Evolutionary conservation across 2,329 filamentous ascomycete genomes (phyloP).

Genomic region (Fusarium citri): DNA sequence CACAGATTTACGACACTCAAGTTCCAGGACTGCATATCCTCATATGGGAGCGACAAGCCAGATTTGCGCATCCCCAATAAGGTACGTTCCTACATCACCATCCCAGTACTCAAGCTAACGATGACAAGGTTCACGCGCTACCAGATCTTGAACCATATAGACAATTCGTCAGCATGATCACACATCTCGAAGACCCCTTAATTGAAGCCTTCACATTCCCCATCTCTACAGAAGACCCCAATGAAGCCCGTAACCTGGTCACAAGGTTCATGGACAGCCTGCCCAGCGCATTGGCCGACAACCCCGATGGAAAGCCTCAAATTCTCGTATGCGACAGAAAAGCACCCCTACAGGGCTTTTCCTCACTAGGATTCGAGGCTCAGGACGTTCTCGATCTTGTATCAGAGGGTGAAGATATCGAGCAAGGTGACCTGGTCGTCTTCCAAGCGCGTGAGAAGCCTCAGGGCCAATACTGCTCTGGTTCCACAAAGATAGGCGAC

Average conservation of each 20-base stretch:
- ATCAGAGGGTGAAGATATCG: conserved; percentile 57
- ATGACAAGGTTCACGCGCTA: conserved; percentile 69
- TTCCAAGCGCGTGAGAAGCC: conserved; percentile 79
- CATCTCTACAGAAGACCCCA: conserved; percentile 64
- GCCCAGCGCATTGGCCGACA: conserved; percentile 71
- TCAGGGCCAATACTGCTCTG: conserved; percentile 65
- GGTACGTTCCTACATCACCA: conserved; percentile 55
- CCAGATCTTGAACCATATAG: conserved; percentile 66
- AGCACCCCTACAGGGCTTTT: conserved; percentile 80
- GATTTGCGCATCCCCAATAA: conserved; percentile 80
- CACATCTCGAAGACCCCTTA: conserved; percentile 72
- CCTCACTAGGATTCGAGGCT: conserved; percentile 75
- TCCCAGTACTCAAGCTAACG: fast-evolving
- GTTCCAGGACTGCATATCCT: conserved; percentile 70
- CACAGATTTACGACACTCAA: conserved; percentile 52
- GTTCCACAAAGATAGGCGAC: conserved; percentile 78
- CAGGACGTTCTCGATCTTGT: conserved; percentile 64
- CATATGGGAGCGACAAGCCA: conserved; percentile 91
- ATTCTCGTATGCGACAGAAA: conserved; percentile 80
- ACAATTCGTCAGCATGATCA: conserved; percentile 81
- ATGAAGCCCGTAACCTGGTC: conserved; percentile 71
- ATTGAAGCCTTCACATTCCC: conserved; percentile 80
- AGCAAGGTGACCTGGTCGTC: conserved; percentile 79
- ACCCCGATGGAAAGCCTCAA: conserved; percentile 81
- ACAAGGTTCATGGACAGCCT: conserved; percentile 75